Conservation (phyloP, 2,329 filamentous ascomycete species). For the Xylariaceae sp. region DNA sequence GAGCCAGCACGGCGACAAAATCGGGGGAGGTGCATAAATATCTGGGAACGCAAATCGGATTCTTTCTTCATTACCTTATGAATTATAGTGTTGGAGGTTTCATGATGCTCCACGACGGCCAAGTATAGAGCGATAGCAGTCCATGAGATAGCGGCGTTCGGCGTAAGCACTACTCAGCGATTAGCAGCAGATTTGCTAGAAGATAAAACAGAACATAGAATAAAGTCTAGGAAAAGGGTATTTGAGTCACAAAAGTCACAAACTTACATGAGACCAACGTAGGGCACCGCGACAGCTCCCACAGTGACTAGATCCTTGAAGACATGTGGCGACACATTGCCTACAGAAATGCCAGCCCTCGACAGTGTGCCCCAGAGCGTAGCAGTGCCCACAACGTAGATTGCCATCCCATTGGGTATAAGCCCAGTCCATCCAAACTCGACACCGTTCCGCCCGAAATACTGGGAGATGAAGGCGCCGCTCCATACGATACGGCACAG, state of each 20-base stretch:
- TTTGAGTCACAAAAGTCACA: constrained; percentile 10
- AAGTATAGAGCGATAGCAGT: constrained; percentile 55
- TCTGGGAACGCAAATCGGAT: constrained; percentile 6
- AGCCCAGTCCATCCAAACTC: constrained; percentile 51
- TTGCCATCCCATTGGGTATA: constrained; percentile 51
- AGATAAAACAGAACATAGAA: constrained; percentile 30
- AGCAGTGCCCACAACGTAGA: constrained; percentile 53
- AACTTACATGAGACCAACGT: constrained; percentile 67
- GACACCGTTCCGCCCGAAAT: constrained; percentile 59
- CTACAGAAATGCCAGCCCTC: constrained; percentile 35
- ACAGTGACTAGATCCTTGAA: constrained; percentile 55
- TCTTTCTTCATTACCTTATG: constrained; percentile 17
- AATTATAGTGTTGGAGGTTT: constrained; percentile 15
- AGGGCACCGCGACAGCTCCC: constrained; percentile 56
- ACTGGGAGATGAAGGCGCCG: constrained; percentile 70
- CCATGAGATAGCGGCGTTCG: constrained; percentile 61
- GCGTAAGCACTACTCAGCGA: constrained; percentile 53
- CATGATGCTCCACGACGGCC: constrained; percentile 35
- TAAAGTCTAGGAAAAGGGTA: constrained; percentile 5
- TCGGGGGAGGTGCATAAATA: neutral
- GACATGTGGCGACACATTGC: constrained; percentile 43
- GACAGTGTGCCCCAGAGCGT: constrained; percentile 46
- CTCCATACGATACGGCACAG: constrained; percentile 84
- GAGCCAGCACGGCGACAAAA: too few relatives aligned
- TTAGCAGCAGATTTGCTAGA: constrained; percentile 22